Evolutionary conservation across 768 basidiomycete genomes (phyloP).

Genomic region (Russula olivacea): DNA sequence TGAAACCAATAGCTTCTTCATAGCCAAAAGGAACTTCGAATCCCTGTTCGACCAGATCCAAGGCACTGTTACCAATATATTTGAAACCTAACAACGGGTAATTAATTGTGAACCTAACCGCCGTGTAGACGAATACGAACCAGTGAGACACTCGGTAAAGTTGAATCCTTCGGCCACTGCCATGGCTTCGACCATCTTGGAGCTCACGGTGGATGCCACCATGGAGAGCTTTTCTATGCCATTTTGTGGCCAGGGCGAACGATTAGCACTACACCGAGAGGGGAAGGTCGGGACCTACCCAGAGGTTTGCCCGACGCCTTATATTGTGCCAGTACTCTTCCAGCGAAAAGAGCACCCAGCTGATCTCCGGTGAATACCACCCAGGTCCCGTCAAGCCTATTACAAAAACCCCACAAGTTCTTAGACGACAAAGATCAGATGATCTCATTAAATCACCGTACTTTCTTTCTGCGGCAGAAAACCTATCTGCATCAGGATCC

Average conservation of each 20-base stretch:
- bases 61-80: slow-evolving; percentile 79
- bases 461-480: slow-evolving; percentile 69
- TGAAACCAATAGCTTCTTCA: slow-evolving; percentile 90
- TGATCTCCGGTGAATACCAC: slow-evolving; percentile 79
- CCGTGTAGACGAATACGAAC: slow-evolving; percentile 33
- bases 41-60: slow-evolving; percentile 57
- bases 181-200: slow-evolving; percentile 81
- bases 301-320: slow-evolving; percentile 42
- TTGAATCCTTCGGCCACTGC: slow-evolving; percentile 72
- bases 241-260: slow-evolving; percentile 34
- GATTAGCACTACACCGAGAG: neutral
- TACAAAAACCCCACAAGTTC: slow-evolving; percentile 27
- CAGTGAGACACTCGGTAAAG: slow-evolving; percentile 82
- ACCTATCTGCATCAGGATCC: slow-evolving; percentile 84
- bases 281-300: slow-evolving; percentile 29
- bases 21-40: slow-evolving; percentile 73
- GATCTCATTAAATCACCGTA: slow-evolving; percentile 29
- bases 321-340: slow-evolving; percentile 41
- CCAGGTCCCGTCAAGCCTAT: slow-evolving; percentile 49
- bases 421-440: neutral
- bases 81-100: slow-evolving; percentile 60
- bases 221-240: slow-evolving; percentile 62
- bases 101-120: neutral
- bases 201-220: slow-evolving; percentile 87
- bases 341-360: slow-evolving; percentile 57